A percentile compares a stretch with the other conserved stretches of the same genome.
Conservation (phyloP, 805 yeast species). For the Lipomyces mesembrius region DNA sequence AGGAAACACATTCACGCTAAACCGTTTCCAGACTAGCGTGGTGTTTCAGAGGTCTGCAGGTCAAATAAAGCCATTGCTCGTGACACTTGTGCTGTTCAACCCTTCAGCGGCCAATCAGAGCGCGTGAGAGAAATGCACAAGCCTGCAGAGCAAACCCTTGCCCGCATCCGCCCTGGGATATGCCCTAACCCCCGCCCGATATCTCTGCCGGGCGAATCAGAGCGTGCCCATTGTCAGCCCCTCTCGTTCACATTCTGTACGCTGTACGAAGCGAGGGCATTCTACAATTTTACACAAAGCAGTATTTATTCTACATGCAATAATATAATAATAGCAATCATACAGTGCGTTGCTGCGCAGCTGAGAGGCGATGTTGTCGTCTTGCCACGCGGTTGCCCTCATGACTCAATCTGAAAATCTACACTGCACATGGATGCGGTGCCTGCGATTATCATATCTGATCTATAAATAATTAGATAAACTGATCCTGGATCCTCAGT, state of each 20-base stretch:
- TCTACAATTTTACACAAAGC: background rate
- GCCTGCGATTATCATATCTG: background rate
- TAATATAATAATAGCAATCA: background rate
- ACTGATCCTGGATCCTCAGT: background rate
- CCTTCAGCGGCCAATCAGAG: constrained; percentile 16
- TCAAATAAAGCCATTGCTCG: constrained; percentile 17
- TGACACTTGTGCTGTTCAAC: constrained; percentile 12
- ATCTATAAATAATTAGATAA: background rate
- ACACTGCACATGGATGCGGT: background rate
- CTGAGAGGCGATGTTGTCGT: background rate
- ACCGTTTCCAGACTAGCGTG: constrained; percentile 7
- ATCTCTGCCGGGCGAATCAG: background rate
- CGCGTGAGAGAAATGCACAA: constrained; percentile 1
- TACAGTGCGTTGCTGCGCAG: background rate
- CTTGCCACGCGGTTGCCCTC: background rate
- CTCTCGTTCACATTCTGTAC: too few species aligned
- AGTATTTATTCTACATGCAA: background rate
- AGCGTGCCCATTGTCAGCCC: background rate
- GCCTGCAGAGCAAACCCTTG: background rate
- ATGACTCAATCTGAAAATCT: background rate
- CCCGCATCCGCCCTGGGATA: background rate
- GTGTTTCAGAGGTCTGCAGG: constrained; percentile 20
- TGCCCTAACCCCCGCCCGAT: background rate
- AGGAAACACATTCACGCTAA: constrained; percentile 1
- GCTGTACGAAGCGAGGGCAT: too few species aligned